Conservation (phyloP, 495 filamentous ascomycete species). For the Talaromyces ruber region DNA sequence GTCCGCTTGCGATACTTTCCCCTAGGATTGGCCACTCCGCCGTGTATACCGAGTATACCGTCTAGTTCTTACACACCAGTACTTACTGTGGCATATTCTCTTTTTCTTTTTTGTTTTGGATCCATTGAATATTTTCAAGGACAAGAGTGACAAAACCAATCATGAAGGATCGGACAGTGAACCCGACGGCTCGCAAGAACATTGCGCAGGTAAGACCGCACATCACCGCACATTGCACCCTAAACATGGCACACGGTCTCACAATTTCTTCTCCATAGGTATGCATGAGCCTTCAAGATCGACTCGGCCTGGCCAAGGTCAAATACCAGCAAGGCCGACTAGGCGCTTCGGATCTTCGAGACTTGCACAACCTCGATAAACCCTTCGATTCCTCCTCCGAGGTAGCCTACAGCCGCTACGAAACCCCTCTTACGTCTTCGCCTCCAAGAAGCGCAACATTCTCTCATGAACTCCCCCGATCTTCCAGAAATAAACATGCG, state of each 20-base stretch:
- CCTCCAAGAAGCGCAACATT: slow-evolving; percentile 28
- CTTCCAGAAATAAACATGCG: slow-evolving; percentile 37
- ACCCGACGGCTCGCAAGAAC: slow-evolving; percentile 35
- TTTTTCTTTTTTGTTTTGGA: no score
- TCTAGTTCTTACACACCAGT: background rate
- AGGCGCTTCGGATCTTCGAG: slow-evolving; percentile 47
- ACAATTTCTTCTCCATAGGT: slow-evolving; percentile 47
- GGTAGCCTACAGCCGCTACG: slow-evolving; percentile 34
- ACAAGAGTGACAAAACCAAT: background rate
- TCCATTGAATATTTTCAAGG: background rate
- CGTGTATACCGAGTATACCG: background rate
- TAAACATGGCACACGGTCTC: background rate
- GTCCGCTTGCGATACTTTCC: background rate
- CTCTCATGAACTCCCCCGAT: slow-evolving; percentile 38
- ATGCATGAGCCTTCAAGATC: slow-evolving; percentile 81
- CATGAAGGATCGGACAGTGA: background rate
- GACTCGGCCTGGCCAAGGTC: slow-evolving; percentile 89
- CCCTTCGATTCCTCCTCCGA: slow-evolving; percentile 76
- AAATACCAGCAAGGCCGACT: slow-evolving; percentile 79
- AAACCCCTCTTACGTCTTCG: slow-evolving; percentile 38
- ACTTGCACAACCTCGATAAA: slow-evolving; percentile 49
- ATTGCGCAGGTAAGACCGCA: slow-evolving; percentile 69
- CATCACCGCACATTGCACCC: slow-evolving; percentile 1
- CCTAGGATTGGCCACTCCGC: background rate
- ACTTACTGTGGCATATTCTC: background rate